Base-by-base conservation (phyloP, 108 stramenopile genomes). In the Fragilaria radians region DNA sequence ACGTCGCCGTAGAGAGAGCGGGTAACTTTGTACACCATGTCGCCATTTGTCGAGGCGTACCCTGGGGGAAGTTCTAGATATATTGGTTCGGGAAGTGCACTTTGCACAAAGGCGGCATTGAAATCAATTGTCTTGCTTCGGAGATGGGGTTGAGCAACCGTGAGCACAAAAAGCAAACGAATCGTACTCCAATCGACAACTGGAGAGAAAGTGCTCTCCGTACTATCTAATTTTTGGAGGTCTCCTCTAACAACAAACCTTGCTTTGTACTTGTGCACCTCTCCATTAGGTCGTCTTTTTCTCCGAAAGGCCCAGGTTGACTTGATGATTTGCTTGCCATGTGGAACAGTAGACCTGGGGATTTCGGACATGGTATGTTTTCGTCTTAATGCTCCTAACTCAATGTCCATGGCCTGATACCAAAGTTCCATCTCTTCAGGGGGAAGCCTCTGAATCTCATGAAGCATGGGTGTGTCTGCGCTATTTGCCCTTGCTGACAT, bases 121-220 rank as follows among this genome's bases (percentile, higher is more conserved):
- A 71, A 71, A 33, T 66, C 70, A 46, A 71, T 60, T 1, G 55
- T 27, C 1, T 1, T 29, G 18, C n/a, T 36, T 46, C 3, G 18
- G 32, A 22, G 34, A 52, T 27, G 3, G n/a, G n/a, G 25, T 46
- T 27, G 36, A 0, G 49, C 61, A 0, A 62, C 14, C 42, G 71
- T 30, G 5, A 70, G 4, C 3, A 49, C 57, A 46, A 76, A 24
- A 0, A 73, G 26, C 0, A 67, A 5, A 4, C 74, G 54, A 53
- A 74, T 54, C 0, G 73, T 75, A 32, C 52, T 62, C 73, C 75
- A 77, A 2, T 58, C 51, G 0, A 83, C 69, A 0, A 83, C 82
- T 0, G 82, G 77, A n/a, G 82, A 57, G 53, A 49, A 83, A 9
- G 72, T 83, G 23, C 65, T 60, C 27, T 34, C 52, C 17, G 18